Base-by-base conservation (phyloP, 129 eudicot species). In the Silybum marianum region DNA sequence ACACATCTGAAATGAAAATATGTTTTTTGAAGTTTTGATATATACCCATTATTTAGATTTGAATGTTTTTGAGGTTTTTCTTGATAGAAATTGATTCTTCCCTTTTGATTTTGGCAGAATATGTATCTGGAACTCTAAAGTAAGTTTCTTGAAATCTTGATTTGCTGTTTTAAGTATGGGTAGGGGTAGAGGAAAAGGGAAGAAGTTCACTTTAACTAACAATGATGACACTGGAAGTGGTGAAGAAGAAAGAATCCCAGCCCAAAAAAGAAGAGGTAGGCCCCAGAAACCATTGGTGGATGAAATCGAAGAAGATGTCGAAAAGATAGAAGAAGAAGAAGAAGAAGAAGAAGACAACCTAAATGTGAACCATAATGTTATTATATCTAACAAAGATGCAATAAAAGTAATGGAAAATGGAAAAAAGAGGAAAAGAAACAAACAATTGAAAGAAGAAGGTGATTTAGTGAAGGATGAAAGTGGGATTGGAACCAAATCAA, bases 201-300 rank as follows among this genome's bases (percentile, higher is more conserved):
- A 90, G 86, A 92, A 85, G 85, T 78, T 87, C 10, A 75, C 89
- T 76, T 82, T 79, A 24, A 79, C 84, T 28, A 90, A 82, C 84
- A 87, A 86, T 40, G 97, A 92, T 16, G 94, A 92, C 85, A 48
- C 80, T 23, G 90, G 88, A 30, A 92, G 92, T 23, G 90, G 94
- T 19, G 97, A 92, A 66, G 97, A 92, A 78, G 97, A 92, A 69
- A 85, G 87, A 78, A 88, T 92, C 36, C 94, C 97, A 2, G 81
- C 87, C 8, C 93, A 90, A 79, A 92, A 88, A 76, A 81, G 87
- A 81, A 90, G 97, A 32, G 92, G 97, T 25, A 85, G 97, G 78
- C 97, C 94, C 9, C 97, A 90, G 30, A 92, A 92, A 78, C 73
- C 89, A 30, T 78, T 81, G 62, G 81, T 80, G 71, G 94, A 90